Evolutionary conservation across 305 asterid species (phyloP), one percentile per base, ranked within the genome.

Genomic region (Solanum hybrid): DNA sequence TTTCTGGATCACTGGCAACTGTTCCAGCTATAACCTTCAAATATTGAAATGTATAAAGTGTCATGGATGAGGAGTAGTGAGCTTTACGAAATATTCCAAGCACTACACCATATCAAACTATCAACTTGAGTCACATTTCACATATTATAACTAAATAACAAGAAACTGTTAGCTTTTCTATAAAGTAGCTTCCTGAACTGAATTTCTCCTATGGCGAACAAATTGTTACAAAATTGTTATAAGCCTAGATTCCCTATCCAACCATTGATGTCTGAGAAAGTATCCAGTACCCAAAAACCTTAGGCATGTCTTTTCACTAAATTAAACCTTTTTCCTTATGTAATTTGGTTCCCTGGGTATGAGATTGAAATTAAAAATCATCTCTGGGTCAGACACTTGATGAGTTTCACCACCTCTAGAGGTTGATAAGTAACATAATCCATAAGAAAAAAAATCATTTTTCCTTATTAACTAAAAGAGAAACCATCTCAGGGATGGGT

Each of bases 21-120:
- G 97, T 93, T 80, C 98, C 98, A 80, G 99, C 99, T 92, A 97
- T 97, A 89, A 97, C 98, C 99, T 97, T 91, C 91, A 93, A 91
- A 82, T 88, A 70, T 86, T 87, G 68, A 89, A 90, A 90, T 68
- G 27, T 89, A 88, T 41, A 79, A 79, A 87, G 87, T 88, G 78
- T 33, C 15, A 65, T 41, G 79, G 41, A 77, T 57, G 88, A 57
- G 31, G 41, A 85, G 77, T 31, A 61, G 72, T 85, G 68, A 84
- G 88, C 22, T 51, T 51, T 84, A 85, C 2, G 13, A 12, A 20
- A 85, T 85, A 85, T 33, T 11, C 32, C 88, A 57, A 7, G 45
- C 77, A 31, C 3, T 61, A 85, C 7, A 85, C 77, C 76, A 51
- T 51, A 51, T 5, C 4, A 85, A 57, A 17, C 88, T 10, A 45